Evolutionary conservation across 306 rosid species (phyloP), one percentile per base, ranked within the genome.

Genomic region (Pachyrhizus erosus): DNA sequence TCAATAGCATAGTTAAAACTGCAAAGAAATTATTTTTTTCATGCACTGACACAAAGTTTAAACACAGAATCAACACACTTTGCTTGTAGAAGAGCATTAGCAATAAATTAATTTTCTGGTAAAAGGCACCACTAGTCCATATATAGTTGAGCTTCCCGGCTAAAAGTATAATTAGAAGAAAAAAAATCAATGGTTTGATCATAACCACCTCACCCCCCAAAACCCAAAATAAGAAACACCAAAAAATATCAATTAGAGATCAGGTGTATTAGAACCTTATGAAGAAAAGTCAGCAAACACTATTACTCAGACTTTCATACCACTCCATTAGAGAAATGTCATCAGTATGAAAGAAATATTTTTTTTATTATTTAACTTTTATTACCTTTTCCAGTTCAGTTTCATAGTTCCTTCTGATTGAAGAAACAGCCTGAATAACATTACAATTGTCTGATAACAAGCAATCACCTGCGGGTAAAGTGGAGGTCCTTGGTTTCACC

Each of bases 331-430:
- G 12, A 48, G 27, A 37, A 68, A 42, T 15, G 77, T 42, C 80
- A 69, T 33, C 20, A 48, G 23, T 23, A 42, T 57, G 61, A 80
- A 18, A 17, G 68, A 18, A 70, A 74, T 6, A 4, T 20, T 10
- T 24, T 20, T n/a, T 29, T 18, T 26, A 76, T 40, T 70, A 43
- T 71, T 20, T 71, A 10, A 73, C 52, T 65, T 79, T 23, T 18
- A 33, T 51, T 86, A 93, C 99, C 95, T 93, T 92, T 84, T 90
- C 98, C 90, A 89, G 79, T 90, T 91, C 89, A 61, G 89, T 62
- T 71, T 95, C 89, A 83, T 91, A 91, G 82, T 87, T 91, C 89
- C 87, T 87, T 87, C 87, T 88, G 77, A 82, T 66, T 7, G 90
- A 89, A 83, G 97, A 87, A 78, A 87, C 86, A 58, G 87, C 76